These are phyloP conservation scores for Tagetes erecta DNA, from an alignment of 129 eudicot genomes.

Conservation along the genomic window DNA sequence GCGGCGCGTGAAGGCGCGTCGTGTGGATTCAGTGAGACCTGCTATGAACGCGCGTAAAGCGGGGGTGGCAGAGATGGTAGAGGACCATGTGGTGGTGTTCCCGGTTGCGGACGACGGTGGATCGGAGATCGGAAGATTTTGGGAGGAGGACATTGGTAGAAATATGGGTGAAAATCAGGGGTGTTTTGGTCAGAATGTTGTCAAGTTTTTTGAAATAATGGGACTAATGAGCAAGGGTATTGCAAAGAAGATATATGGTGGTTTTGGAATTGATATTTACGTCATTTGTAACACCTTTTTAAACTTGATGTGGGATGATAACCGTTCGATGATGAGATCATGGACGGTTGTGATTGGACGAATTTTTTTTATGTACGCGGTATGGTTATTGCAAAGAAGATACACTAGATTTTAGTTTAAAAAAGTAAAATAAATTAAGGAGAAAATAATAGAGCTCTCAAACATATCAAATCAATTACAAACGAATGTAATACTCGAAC, in stretches of 20 bases:
- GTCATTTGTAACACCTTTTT: conserved; percentile 25
- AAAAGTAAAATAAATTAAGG: too few relatives aligned
- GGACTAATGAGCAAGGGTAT: not conserved
- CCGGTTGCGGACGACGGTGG: conserved; percentile 25
- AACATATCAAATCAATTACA: too few relatives aligned
- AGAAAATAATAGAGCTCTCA: too few relatives aligned
- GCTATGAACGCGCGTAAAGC: conserved; percentile 51
- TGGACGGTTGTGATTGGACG: conserved; percentile 25
- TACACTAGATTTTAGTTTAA: too few relatives aligned
- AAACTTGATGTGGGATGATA: not conserved
- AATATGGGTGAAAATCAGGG: conserved; percentile 6
- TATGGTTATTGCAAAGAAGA: not conserved
- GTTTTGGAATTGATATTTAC: conserved; percentile 13
- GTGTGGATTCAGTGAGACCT: conserved; percentile 43
- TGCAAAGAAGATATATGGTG: conserved; percentile 27
- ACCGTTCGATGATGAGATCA: conserved; percentile 25
- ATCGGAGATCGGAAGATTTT: conserved; percentile 39
- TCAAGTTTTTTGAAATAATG: conserved; percentile 10
- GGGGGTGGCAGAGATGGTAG: conserved; percentile 42
- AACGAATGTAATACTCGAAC: too few relatives aligned
- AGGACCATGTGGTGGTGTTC: conserved; percentile 27
- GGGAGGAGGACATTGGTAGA: conserved; percentile 25
- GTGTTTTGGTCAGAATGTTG: conserved; percentile 18
- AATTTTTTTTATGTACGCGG: conserved; percentile 20
- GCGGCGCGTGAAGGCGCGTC: conserved; percentile 58